A percentile compares a stretch with the other conserved stretches of the same genome.
These are phyloP conservation scores for Sanghuangporus weigelae DNA, from an alignment of 1,284 basidiomycete genomes.

Conservation along the genomic window DNA sequence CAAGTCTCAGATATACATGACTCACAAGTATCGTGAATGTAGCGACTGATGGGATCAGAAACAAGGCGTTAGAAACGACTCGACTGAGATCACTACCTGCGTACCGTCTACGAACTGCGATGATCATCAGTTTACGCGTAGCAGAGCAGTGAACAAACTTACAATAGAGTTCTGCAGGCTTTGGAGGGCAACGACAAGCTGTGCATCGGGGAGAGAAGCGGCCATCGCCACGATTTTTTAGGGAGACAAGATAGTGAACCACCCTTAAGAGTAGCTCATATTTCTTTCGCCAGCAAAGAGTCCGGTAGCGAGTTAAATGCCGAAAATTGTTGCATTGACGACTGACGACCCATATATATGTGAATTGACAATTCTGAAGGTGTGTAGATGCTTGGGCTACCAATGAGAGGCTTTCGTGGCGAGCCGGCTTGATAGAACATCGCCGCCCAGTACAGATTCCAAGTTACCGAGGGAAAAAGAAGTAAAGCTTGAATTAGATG, in stretches of 20 bases:
- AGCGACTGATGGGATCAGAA: not conserved
- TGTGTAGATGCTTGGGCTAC: not conserved
- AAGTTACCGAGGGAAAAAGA: too few relatives aligned
- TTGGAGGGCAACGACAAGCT: not conserved
- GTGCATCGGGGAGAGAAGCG: not conserved
- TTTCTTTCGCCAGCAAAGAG: not conserved
- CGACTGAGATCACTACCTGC: not conserved
- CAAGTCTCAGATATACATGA: not conserved
- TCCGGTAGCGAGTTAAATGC: not conserved
- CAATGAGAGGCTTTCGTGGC: not conserved
- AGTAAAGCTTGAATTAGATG: too few relatives aligned
- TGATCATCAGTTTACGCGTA: not conserved
- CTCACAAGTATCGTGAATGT: not conserved
- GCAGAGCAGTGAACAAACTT: not conserved
- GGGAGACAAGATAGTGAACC: not conserved
- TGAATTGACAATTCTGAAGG: not conserved
- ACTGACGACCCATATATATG: not conserved
- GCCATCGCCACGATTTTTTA: not conserved
- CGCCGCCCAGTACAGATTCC: too few relatives aligned
- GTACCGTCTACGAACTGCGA: not conserved
- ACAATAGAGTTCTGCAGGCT: not conserved
- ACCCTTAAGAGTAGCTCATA: not conserved
- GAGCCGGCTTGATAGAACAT: too few relatives aligned
- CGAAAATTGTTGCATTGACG: not conserved
- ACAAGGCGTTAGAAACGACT: not conserved